Conservation (phyloP, 257 asterid genomes). For the Solanum clarkiae region DNA sequence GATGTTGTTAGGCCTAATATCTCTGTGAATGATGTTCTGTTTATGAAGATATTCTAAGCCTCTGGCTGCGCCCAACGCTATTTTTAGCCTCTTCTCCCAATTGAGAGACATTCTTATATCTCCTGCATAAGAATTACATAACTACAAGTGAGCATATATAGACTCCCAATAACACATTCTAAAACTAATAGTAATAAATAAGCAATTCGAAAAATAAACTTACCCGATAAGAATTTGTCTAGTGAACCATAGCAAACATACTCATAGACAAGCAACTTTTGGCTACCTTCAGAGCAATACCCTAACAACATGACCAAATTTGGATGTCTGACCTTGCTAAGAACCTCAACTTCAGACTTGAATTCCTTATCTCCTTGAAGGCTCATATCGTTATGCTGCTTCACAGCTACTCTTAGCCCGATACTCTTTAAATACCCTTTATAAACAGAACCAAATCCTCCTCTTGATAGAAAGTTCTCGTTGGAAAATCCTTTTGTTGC, state of each 20-base stretch:
- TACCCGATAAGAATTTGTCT: constrained; percentile 41
- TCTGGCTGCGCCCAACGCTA: constrained; percentile 62
- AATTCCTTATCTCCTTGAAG: constrained; percentile 70
- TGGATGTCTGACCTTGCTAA: constrained; percentile 56
- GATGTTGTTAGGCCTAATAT: constrained; percentile 60
- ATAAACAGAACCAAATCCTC: constrained; percentile 63
- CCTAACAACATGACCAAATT: constrained; percentile 63
- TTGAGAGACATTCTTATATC: constrained; percentile 13
- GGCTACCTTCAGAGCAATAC: constrained; percentile 43
- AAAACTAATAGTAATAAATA: background rate
- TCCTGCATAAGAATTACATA: constrained; percentile 16
- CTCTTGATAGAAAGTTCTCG: constrained; percentile 43
- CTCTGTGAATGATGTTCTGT: constrained; percentile 51
- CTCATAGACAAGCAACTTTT: constrained; percentile 60
- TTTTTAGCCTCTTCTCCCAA: constrained; percentile 57
- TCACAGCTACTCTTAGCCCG: constrained; percentile 47
- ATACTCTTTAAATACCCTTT: constrained; percentile 28
- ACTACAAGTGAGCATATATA: background rate
- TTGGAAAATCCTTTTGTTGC: constrained; percentile 42
- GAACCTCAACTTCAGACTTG: constrained; percentile 48
- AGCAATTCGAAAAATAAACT: background rate
- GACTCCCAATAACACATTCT: background rate
- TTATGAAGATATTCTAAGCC: constrained; percentile 52
- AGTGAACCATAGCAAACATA: constrained; percentile 64
- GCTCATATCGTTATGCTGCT: constrained; percentile 56